Evolutionary conservation across 176 grass and related monocot genomes (phyloP), one percentile per base, ranked within the genome.

Genomic region (Raddia distichophylla): DNA sequence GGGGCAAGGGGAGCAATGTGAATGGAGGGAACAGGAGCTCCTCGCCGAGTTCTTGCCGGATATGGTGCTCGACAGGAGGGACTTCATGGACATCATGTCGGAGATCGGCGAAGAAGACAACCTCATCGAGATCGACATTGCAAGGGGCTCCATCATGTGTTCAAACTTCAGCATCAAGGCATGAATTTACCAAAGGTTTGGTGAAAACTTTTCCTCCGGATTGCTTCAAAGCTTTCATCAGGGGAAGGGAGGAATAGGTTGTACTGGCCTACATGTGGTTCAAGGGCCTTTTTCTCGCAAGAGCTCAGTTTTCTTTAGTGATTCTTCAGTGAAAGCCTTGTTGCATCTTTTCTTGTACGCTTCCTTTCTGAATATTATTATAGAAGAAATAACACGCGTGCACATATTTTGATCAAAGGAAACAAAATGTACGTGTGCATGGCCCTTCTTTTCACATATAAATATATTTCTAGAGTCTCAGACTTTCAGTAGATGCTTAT

Each of bases 101-200:
- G 94, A 97, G 82, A 90, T 94, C 54, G 75, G 74, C 3, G 94
- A 97, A 73, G 94, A 97, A 55, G 91, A 94, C 54, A 94, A 93
- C 89, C 80, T 97, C 82, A 94, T 97, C 55, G 94, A 97, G 89
- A 87, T 97, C n/a, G 94, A 94, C 86, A 90, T 94, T 35, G 43
- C 84, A 62, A 90, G 87, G 69, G 94, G 91, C 71, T 94, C 92
- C 74, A 94, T 94, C 79, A 94, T 94, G 73, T 90, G 85, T 82
- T 84, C 94, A 14, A 90, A 71, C 60, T 50, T 90, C 0, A 37
- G 86, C 17, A 78, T 91, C 80, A 91, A 93, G 84, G 74, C 93
- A 67, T 96, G 85, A 95, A 52, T 65, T 49, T 65, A 60, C 61
- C 47, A 65, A 71, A 84, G 88, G 67, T 87, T 89, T 81, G 80